A percentile compares a stretch with the other conserved stretches of the same genome.
These are phyloP conservation scores for Citrus reticulata DNA, from an alignment of 345 rosid genomes.

Conservation along the genomic window DNA sequence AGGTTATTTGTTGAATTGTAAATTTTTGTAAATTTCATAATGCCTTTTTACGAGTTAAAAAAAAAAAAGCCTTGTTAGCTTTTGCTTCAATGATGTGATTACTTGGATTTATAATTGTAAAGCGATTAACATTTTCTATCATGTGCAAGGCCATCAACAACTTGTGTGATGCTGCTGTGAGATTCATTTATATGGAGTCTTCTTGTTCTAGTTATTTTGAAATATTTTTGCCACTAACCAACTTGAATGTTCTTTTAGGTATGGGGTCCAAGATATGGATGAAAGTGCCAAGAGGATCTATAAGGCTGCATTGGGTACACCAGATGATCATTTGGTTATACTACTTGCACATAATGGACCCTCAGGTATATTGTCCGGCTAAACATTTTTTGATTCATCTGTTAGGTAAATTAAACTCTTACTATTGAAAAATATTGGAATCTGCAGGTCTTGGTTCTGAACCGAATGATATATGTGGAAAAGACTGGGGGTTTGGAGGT, in stretches of 20 bases:
- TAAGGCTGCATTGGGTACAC: constrained; percentile 53
- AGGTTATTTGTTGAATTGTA: neutral
- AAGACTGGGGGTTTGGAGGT: constrained; percentile 66
- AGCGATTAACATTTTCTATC: neutral
- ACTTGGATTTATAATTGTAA: neutral
- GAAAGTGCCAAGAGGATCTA: constrained; percentile 60
- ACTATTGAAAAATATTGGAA: neutral
- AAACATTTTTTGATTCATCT: constrained; percentile 5
- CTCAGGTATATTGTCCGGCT: constrained; percentile 43
- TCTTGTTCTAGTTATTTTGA: neutral
- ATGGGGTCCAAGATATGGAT: constrained; percentile 68
- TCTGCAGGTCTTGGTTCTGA: constrained; percentile 76
- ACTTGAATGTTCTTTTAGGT: constrained; percentile 37
- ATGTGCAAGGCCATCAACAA: neutral
- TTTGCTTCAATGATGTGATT: neutral
- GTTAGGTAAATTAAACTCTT: neutral
- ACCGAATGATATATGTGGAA: constrained; percentile 74
- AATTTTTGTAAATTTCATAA: neutral
- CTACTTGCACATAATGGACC: constrained; percentile 91
- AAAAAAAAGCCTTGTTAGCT: neutral
- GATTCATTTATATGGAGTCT: neutral
- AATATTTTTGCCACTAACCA: neutral
- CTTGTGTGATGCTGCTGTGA: neutral
- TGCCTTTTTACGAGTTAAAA: neutral
- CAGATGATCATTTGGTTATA: constrained; percentile 70